Evolutionary conservation across 2,329 filamentous ascomycete species (phyloP), one percentile per base, ranked within the genome.

Genomic region (Phyllosticta citrichinensis): DNA sequence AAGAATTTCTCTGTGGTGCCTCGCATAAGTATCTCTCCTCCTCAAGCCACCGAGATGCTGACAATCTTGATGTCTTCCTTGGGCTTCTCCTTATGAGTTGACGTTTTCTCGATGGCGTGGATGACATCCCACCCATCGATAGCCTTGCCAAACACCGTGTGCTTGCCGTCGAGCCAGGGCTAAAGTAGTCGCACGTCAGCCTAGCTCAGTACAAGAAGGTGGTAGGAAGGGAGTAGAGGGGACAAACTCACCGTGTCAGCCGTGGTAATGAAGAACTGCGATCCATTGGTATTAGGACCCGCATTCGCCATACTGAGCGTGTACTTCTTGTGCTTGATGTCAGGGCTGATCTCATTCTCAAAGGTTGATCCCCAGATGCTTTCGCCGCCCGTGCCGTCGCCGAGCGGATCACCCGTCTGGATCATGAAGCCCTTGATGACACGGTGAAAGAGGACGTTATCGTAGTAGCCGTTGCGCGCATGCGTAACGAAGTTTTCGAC

Each of bases 401-500:
- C 91, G 1, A 94, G 76, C 0, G 91, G 91, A 70, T 96, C 91
- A 57, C 91, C 91, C 22, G 84, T 84, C 65, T 80, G 91, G 63
- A 99, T 96, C 95, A 99, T 99, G 77, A 99, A 99, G 70, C 97
- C 97, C 63, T 89, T 86, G 67, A 99, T 99, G 6, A 99, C 88
- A 35, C 94, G 87, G 75, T 99, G 94, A 80, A 99, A 99, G 67
- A 97, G 93, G 35, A 93, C 92, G 75, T 90, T 90, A 78, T 99
- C 97, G 79, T 99, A 99, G 74, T 99, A 99, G 1, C 90, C 91
- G 62, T 86, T 87, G 68, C 87, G 88, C 2, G 91, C 84, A 69
- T 97, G 94, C 0, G 91, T 95, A 60, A 95, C 89, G 72, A 99
- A 99, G 74, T 99, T 99, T 76, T 99, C 94, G 3, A 99, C 93